Evolutionary conservation across 768 basidiomycete genomes (phyloP).

Genomic region (Nidularia sp.): DNA sequence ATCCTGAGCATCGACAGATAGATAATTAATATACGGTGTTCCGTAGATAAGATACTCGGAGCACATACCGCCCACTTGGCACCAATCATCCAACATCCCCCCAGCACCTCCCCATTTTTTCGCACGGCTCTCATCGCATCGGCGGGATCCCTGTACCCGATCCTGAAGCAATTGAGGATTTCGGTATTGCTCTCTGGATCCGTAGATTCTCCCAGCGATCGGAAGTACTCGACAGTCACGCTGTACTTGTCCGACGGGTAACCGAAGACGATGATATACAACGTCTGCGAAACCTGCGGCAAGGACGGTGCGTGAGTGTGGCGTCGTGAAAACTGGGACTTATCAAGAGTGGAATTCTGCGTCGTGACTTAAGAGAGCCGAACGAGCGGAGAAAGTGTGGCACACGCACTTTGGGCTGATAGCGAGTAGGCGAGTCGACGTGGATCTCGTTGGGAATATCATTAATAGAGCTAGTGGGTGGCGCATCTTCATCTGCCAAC

Average conservation of each 20-base stretch:
- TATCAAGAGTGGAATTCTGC: conserved; percentile 36
- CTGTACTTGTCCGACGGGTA: conserved; percentile 80
- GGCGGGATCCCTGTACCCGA: conserved; percentile 66
- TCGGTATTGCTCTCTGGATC: conserved; percentile 66
- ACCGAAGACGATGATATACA: conserved; percentile 82
- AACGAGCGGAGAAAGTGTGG: conserved; percentile 1
- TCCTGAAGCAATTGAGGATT: conserved; percentile 76
- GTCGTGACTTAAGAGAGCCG: conserved; percentile 3
- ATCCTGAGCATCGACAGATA: conserved; percentile 43
- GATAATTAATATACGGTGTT: neutral
- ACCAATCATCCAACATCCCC: conserved; percentile 80
- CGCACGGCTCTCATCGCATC: conserved; percentile 78
- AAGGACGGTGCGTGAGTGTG: conserved; percentile 21
- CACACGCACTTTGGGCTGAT: conserved; percentile 41
- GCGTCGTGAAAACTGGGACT: conserved; percentile 31
- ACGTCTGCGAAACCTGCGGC: conserved; percentile 30
- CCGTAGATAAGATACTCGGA: neutral
- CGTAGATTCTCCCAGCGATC: conserved; percentile 65
- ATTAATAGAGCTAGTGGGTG: conserved; percentile 69
- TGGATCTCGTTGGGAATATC: conserved; percentile 65
- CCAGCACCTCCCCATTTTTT: conserved; percentile 77
- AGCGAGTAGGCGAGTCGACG: conserved; percentile 35
- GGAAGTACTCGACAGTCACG: conserved; percentile 69
- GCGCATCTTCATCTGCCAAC: conserved; percentile 74
- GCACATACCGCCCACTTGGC: conserved; percentile 76